Conservation (phyloP, 2,329 filamentous ascomycete species). For the Sporothrix luriei region DNA sequence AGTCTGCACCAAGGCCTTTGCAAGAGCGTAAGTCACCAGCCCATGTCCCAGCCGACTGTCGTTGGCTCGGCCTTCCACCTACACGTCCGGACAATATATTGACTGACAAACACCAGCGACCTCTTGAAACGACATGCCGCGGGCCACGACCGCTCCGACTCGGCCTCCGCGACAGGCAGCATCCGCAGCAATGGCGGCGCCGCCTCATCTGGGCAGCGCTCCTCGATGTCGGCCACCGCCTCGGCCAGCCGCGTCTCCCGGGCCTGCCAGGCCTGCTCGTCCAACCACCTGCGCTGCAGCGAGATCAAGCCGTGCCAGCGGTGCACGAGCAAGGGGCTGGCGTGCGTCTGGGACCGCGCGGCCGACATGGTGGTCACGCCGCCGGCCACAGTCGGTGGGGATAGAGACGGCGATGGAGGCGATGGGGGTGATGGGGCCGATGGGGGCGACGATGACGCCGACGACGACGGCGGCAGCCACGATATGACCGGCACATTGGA, state of each 20-base stretch:
- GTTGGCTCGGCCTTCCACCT: background rate
- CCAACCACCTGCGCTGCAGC: slow-evolving; percentile 2
- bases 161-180: background rate
- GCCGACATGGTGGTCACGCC: slow-evolving; percentile 3
- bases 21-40: background rate
- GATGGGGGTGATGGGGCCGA: background rate
- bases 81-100: no score
- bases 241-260: slow-evolving; percentile 1
- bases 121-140: slow-evolving; percentile 8
- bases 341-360: slow-evolving; percentile 3
- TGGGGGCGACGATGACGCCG: background rate
- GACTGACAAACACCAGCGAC: background rate
- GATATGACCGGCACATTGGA: background rate
- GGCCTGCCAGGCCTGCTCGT: slow-evolving; percentile 3
- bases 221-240: background rate
- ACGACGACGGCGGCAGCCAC: background rate
- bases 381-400: background rate
- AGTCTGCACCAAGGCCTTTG: slow-evolving; percentile 12
- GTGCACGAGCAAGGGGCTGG: background rate
- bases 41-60: no score
- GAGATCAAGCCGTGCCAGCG: background rate
- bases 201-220: background rate
- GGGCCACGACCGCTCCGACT: background rate
- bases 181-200: background rate
- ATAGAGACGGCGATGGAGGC: background rate